Evolutionary conservation across 2,329 filamentous ascomycete genomes (phyloP).

Genomic region (Fusarium sulawesiense): DNA sequence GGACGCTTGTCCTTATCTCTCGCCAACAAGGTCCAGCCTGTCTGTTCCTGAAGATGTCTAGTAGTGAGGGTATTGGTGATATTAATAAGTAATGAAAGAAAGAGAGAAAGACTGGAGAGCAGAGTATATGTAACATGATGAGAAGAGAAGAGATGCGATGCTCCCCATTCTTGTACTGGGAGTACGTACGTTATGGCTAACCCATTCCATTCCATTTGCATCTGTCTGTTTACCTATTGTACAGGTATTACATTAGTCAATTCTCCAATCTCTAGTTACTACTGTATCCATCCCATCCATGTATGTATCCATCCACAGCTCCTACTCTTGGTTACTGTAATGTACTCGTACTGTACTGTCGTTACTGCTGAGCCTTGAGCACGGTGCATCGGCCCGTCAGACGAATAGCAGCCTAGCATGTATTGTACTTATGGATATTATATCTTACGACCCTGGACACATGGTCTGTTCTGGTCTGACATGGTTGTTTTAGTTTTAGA

Average conservation of each 20-base stretch:
- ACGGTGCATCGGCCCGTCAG: constrained; percentile 47
- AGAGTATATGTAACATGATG: not conserved
- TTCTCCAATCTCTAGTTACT: constrained; percentile 17
- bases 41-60: not conserved
- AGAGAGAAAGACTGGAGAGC: not conserved
- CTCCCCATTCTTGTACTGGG: constrained; percentile 29
- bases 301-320: constrained; percentile 4
- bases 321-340: not conserved
- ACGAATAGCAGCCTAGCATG: constrained; percentile 35
- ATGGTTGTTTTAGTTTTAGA: constrained; percentile 39
- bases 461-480: constrained; percentile 47
- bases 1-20: constrained; percentile 28
- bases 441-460: constrained; percentile 44
- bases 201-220: constrained; percentile 38
- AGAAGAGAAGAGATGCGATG: constrained; percentile 3
- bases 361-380: constrained; percentile 30
- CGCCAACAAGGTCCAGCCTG: constrained; percentile 36
- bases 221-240: constrained; percentile 4
- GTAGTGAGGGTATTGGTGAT: constrained; percentile 10
- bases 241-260: constrained; percentile 43
- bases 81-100: constrained; percentile 3
- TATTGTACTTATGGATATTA: not conserved
- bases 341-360: not conserved
- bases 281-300: not conserved
- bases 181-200: constrained; percentile 23